A percentile compares a stretch with the other conserved stretches of the same genome.
These are phyloP conservation scores for Macrolepiota fuliginosa DNA, from an alignment of 768 basidiomycete genomes.

Conservation along the genomic window DNA sequence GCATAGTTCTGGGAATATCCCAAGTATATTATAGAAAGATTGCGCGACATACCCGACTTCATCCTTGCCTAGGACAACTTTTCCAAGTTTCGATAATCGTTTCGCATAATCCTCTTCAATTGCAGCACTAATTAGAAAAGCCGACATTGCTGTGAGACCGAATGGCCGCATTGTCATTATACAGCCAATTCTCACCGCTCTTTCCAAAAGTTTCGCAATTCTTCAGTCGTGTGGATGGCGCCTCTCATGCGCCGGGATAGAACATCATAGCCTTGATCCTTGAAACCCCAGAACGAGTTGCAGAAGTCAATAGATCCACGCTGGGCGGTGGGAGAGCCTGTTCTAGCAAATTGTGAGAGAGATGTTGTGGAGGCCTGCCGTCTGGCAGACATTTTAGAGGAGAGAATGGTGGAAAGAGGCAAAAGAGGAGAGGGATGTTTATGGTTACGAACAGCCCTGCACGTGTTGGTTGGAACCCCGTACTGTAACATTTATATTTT, in stretches of 20 bases:
- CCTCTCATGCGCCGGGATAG: conserved; percentile 88
- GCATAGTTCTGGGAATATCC: neutral
- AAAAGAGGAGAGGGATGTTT: conserved; percentile 2
- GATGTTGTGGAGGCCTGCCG: conserved; percentile 84
- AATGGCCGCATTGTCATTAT: neutral
- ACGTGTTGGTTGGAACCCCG: conserved; percentile 4
- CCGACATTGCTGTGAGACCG: conserved; percentile 4
- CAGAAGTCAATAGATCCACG: conserved; percentile 81
- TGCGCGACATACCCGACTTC: conserved; percentile 80
- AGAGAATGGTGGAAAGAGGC: conserved; percentile 9
- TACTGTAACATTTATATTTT: neutral
- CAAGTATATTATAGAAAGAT: neutral
- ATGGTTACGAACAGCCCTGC: conserved; percentile 1
- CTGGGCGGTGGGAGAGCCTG: conserved; percentile 44
- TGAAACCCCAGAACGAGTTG: conserved; percentile 93
- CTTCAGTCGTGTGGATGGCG: conserved; percentile 83
- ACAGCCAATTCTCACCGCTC: conserved; percentile 64
- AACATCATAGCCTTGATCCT: conserved; percentile 88
- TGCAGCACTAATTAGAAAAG: conserved; percentile 50
- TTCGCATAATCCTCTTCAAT: conserved; percentile 98
- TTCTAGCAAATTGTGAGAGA: conserved; percentile 64
- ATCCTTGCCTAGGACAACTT: conserved; percentile 74
- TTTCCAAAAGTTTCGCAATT: conserved; percentile 86
- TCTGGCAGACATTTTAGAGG: conserved; percentile 58
- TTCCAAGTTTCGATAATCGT: conserved; percentile 75